Base-by-base conservation (phyloP, 106 monocot genomes). In the Agapanthus africanus region DNA sequence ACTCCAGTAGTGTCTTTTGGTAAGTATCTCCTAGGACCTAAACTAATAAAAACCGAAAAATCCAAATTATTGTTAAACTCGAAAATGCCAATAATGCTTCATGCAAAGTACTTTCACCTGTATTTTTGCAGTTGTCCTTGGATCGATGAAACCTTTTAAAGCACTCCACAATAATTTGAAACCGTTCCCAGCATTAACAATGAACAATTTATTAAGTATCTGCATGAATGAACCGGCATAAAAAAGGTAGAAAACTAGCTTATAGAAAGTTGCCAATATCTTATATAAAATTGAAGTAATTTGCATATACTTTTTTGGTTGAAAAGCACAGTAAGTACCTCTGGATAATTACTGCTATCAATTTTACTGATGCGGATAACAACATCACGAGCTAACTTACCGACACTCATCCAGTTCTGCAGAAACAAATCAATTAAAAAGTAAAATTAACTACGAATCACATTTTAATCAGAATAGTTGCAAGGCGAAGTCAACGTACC, bases 131-230 rank as follows among this genome's bases (percentile, higher is more conserved):
- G 78, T 52, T 31, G 93, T 94, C 71, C 78, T 86, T 59, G 90
- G 87, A 75, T 94, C 93, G 63, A 94, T 68, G 37, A 94, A 94
- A 49, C 77, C 54, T 71, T 90, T 94, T 31, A 94, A 74, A 42
- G 90, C 75, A 77, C 73, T 90, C 90, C 93, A 94, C 34, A 94
- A 65, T 63, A 94, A 75, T 71, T 81, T 90, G 62, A 94, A 94
- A 47, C 90, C 82, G 42, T 59, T 76, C 35, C 93, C 86, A 44
- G 90, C 93, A 85, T 94, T 94, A 44, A 94, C 84, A 38, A 94
- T 76, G 68, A 82, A 94, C 93, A 94, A 80, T 71, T 90, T 77
- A 71, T 90, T 82, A 42, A 94, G 66, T 47, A 82, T 90, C 90
- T 94, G 78, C 63, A 82, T 38, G 70, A 67, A 39, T 54, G 22